These are phyloP conservation scores for Andrographis paniculata DNA, from an alignment of 305 asterid species.

Conservation along the genomic window DNA sequence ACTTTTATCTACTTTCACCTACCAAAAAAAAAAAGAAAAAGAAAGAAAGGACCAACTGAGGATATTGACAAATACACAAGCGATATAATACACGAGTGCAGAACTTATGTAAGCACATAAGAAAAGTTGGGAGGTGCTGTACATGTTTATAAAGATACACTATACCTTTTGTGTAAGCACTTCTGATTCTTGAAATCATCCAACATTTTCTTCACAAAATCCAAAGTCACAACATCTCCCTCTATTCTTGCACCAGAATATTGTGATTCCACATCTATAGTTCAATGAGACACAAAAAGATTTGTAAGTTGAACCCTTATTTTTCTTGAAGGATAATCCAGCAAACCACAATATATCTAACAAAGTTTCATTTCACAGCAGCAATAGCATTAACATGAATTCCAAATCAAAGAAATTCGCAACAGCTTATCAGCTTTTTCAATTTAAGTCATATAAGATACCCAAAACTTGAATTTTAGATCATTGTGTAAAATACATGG, in stretches of 20 bases:
- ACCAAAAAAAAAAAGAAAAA: constrained; percentile 8
- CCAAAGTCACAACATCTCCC: constrained; percentile 78
- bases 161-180: constrained; percentile 74
- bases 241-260: constrained; percentile 86
- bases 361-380: background rate
- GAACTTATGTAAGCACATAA: background rate
- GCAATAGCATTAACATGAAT: no score
- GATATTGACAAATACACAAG: no score
- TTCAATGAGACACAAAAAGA: constrained; percentile 27
- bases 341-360: background rate
- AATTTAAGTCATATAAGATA: background rate
- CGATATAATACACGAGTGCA: constrained; percentile 3
- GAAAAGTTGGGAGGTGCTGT: background rate
- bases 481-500: no score
- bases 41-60: no score
- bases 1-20: no score
- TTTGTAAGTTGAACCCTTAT: constrained; percentile 14
- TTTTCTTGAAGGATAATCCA: background rate
- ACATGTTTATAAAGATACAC: background rate
- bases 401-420: background rate
- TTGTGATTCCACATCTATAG: constrained; percentile 79
- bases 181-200: constrained; percentile 94
- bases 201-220: constrained; percentile 88
- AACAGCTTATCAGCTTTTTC: background rate
- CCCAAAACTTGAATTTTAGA: no score